Evolutionary conservation across 2,329 filamentous ascomycete species (phyloP).

Genomic region (Colletotrichum sidae): DNA sequence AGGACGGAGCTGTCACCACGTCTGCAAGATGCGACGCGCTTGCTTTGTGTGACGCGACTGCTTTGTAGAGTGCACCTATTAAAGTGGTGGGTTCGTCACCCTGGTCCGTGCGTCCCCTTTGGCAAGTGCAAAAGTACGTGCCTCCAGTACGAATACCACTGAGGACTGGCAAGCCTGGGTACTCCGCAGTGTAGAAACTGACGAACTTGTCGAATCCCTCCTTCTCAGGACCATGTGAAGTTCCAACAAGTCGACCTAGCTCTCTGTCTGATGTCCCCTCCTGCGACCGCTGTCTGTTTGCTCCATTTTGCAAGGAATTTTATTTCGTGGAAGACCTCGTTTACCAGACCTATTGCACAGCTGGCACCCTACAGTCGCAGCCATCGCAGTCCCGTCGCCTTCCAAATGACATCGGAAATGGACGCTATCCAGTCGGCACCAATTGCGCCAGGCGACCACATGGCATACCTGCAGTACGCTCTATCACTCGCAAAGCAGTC

Average conservation of each 20-base stretch:
- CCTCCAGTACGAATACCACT: not conserved
- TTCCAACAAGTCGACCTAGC: no score
- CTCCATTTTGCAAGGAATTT: no score
- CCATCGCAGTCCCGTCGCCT: not conserved
- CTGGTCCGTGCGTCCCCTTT: rapidly evolving
- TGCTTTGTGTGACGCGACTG: conserved; percentile 33
- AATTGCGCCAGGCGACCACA: conserved; percentile 55
- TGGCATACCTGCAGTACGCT: conserved; percentile 73
- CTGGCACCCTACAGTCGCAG: not conserved
- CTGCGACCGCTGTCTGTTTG: no score
- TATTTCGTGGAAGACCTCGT: no score
- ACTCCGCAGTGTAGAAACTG: no score
- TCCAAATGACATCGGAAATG: conserved; percentile 30
- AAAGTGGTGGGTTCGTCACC: conserved; percentile 30
- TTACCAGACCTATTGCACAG: no score
- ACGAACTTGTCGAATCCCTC: not conserved
- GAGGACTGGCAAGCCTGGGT: no score
- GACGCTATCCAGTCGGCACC: conserved; percentile 25
- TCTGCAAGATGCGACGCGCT: not conserved
- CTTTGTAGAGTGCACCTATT: conserved; percentile 33
- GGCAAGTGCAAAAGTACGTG: not conserved
- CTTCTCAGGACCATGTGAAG: no score
- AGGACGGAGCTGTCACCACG: not conserved
- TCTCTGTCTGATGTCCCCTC: no score
- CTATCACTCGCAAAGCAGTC: conserved; percentile 82